Percentiles rank a stretch among this genome's conserved stretches.
Evolutionary conservation across 768 basidiomycete genomes (phyloP).

Genomic region (Amanita thiersii): DNA sequence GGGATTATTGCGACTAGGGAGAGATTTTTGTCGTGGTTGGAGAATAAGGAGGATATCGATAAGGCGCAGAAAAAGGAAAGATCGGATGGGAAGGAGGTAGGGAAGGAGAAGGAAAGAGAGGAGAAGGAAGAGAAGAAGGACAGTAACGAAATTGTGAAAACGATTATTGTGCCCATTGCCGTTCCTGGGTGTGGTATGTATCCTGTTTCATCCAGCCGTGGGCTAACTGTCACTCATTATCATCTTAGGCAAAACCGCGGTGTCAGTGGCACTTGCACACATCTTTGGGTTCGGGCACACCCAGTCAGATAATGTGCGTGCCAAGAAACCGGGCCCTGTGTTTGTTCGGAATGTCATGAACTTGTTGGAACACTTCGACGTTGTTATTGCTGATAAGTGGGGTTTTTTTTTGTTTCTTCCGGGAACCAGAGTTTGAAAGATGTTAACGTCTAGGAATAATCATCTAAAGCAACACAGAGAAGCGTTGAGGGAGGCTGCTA

Average conservation of each 20-base stretch:
- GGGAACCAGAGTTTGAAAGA: not conserved
- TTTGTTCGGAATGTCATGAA: conserved; percentile 69
- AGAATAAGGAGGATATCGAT: conserved; percentile 42
- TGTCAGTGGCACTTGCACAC: conserved; percentile 69
- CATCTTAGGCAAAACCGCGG: conserved; percentile 75
- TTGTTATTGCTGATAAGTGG: conserved; percentile 92
- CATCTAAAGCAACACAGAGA: conserved; percentile 77
- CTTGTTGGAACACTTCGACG: conserved; percentile 52
- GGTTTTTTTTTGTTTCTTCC: conserved; percentile 15
- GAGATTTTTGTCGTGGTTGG: conserved; percentile 64
- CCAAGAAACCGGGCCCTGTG: conserved; percentile 60
- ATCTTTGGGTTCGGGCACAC: conserved; percentile 88
- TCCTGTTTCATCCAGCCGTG: not conserved
- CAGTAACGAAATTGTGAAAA: conserved; percentile 47
- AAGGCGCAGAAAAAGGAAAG: conserved; percentile 15
- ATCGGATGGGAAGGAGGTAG: conserved; percentile 17
- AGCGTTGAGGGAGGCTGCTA: conserved; percentile 50
- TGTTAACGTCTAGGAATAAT: conserved; percentile 66
- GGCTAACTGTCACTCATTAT: conserved; percentile 13
- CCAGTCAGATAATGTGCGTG: conserved; percentile 84
- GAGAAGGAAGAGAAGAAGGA: not conserved
- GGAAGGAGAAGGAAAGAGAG: conserved; percentile 17
- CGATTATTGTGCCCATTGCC: conserved; percentile 81
- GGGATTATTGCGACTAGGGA: conserved; percentile 85
- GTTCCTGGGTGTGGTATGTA: conserved; percentile 87